These are phyloP conservation scores for Pythium vanterpoolii DNA, from an alignment of 352 stramenopile species.

Conservation along the genomic window DNA sequence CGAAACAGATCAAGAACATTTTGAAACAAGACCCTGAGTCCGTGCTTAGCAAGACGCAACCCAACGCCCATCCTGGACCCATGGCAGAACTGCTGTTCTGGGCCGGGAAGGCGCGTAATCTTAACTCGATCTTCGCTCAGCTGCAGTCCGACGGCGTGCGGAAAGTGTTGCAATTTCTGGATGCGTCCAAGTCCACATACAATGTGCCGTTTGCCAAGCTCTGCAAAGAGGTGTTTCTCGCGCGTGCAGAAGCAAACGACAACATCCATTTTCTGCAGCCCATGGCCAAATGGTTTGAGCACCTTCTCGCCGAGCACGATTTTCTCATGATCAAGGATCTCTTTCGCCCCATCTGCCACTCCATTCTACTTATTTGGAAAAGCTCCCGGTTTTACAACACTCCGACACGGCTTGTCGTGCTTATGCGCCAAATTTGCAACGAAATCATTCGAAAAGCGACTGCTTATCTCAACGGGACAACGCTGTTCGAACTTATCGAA, in stretches of 20 bases:
- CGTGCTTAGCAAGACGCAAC: conserved; percentile 51
- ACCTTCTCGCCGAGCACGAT: conserved; percentile 28
- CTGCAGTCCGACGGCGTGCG: conserved; percentile 85
- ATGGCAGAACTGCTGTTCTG: conserved; percentile 90
- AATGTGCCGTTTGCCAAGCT: conserved; percentile 91
- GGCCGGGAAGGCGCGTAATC: conserved; percentile 74
- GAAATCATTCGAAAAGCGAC: conserved; percentile 82
- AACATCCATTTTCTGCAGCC: conserved; percentile 85
- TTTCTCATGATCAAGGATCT: conserved; percentile 62
- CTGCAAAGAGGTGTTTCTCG: conserved; percentile 90
- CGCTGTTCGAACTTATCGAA: conserved; percentile 82
- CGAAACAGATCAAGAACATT: conserved; percentile 94
- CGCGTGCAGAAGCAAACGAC: conserved; percentile 83
- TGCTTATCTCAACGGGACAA: conserved; percentile 65
- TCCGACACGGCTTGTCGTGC: conserved; percentile 78
- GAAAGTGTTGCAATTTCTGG: conserved; percentile 87
- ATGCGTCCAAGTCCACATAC: conserved; percentile 88
- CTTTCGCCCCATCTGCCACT: conserved; percentile 87
- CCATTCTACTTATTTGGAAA: conserved; percentile 90
- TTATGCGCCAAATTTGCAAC: conserved; percentile 89
- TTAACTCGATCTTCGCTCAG: conserved; percentile 91
- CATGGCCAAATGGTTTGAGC: conserved; percentile 61
- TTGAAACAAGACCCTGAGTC: conserved; percentile 87
- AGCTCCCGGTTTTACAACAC: conserved; percentile 91
- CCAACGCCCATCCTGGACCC: conserved; percentile 64